These are phyloP conservation scores for Ilex aquifolium DNA, from an alignment of 257 asterid genomes.

Conservation along the genomic window DNA sequence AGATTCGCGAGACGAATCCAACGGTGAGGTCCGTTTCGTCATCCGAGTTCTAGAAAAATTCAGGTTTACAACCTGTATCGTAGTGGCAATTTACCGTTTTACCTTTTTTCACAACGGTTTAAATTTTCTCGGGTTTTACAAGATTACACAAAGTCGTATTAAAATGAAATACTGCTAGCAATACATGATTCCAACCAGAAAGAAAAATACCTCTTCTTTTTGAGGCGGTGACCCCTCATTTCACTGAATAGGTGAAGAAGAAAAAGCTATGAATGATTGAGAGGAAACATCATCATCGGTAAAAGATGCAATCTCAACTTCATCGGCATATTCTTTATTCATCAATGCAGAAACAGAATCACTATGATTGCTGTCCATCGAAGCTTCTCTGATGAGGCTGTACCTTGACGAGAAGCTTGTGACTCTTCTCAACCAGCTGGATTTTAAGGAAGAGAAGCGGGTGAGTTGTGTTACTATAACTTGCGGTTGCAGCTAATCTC, in stretches of 20 bases:
- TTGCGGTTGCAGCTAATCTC: slow-evolving; percentile 54
- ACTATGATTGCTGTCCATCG: slow-evolving; percentile 35
- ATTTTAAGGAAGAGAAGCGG: slow-evolving; percentile 58
- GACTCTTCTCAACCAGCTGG: slow-evolving; percentile 42
- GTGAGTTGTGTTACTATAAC: slow-evolving; percentile 63
- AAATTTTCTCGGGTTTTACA: too few relatives aligned
- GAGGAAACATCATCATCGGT: slow-evolving; percentile 77
- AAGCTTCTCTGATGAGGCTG: slow-evolving; percentile 40
- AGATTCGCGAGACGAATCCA: too few relatives aligned
- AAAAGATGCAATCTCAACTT: slow-evolving; percentile 54
- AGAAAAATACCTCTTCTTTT: slow-evolving; percentile 39
- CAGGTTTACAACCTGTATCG: too few relatives aligned
- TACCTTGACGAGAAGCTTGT: slow-evolving; percentile 44
- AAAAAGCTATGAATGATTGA: slow-evolving; percentile 54
- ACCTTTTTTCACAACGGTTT: too few relatives aligned
- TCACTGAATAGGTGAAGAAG: slow-evolving; percentile 51
- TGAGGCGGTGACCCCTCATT: slow-evolving; percentile 55
- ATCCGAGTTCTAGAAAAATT: too few relatives aligned
- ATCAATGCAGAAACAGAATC: slow-evolving; percentile 63
- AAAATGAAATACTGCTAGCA: background rate
- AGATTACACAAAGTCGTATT: background rate
- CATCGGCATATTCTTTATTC: slow-evolving; percentile 73
- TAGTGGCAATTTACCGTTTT: too few relatives aligned
- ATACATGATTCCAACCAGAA: background rate
- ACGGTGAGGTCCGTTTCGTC: too few relatives aligned